Conservation (phyloP, 2,329 filamentous ascomycete genomes). For the Colletotrichum eleusines region DNA sequence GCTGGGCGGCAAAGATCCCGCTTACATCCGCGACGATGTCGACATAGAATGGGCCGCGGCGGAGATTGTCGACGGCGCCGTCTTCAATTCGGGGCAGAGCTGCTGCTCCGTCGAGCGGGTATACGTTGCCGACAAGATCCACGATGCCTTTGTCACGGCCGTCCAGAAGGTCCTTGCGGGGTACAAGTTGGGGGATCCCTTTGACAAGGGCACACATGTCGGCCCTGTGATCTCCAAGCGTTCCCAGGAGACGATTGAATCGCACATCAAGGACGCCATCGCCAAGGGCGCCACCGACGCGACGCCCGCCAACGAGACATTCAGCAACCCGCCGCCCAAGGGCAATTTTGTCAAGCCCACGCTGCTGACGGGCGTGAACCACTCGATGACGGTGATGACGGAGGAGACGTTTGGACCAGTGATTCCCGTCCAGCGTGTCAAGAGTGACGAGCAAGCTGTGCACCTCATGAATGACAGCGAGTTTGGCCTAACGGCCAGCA, state of each 20-base stretch:
- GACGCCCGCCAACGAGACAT: constrained; percentile 85
- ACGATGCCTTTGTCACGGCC: constrained; percentile 84
- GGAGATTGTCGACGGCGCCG: constrained; percentile 94
- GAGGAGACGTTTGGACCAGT: constrained; percentile 97
- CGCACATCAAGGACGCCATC: constrained; percentile 85
- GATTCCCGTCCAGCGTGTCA: constrained; percentile 90
- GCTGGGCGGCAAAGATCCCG: constrained; percentile 94
- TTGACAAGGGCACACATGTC: constrained; percentile 81
- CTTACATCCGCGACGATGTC: constrained; percentile 87
- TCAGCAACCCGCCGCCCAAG: constrained; percentile 76
- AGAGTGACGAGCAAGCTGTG: constrained; percentile 83
- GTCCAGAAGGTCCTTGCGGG: constrained; percentile 82
- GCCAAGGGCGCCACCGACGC: constrained; percentile 85
- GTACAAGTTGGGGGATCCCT: constrained; percentile 91
- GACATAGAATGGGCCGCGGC: constrained; percentile 92
- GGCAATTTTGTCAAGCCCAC: constrained; percentile 93
- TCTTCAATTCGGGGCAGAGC: constrained; percentile 99
- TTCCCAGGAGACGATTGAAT: constrained; percentile 80
- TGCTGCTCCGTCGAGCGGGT: constrained; percentile 94
- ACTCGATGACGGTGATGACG: constrained; percentile 88
- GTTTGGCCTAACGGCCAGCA: constrained; percentile 94
- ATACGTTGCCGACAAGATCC: constrained; percentile 87
- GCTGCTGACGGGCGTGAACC: constrained; percentile 81
- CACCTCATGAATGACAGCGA: constrained; percentile 93
- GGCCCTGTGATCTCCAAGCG: constrained; percentile 89